phyloP scores from a whole-genome alignment of 2,329 filamentous ascomycete genomes.

The Stromatinia cepivora region DNA sequence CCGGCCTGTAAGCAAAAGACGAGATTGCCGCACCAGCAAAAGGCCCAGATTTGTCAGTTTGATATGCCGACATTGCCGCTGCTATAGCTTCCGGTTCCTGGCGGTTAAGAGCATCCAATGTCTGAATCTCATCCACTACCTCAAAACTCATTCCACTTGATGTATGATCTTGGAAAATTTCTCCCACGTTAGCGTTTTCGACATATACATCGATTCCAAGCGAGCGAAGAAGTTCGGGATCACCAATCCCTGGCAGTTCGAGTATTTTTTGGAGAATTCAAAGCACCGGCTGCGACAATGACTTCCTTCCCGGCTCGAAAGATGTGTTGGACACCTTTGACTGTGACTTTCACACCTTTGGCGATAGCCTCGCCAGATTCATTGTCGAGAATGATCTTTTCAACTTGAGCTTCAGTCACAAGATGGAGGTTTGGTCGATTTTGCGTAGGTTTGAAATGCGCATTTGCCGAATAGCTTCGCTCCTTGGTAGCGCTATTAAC shows the following conservation, averaged over 20 bases:
- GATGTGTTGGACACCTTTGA: slow-evolving; percentile 32
- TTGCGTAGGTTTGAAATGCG: slow-evolving; percentile 7
- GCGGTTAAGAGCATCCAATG: background rate
- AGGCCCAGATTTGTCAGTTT: background rate
- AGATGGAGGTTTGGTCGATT: background rate
- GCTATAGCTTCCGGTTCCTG: slow-evolving; percentile 2
- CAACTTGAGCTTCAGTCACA: background rate
- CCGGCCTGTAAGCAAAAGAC: background rate
- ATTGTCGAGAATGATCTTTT: slow-evolving; percentile 1
- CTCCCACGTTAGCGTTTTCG: slow-evolving; percentile 32
- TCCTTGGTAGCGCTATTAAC: background rate
- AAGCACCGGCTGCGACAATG: slow-evolving; percentile 37
- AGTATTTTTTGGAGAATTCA: slow-evolving; percentile 40
- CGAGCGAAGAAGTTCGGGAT: slow-evolving; percentile 26
- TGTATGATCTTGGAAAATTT: slow-evolving; percentile 26
- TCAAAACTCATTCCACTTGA: slow-evolving; percentile 1
- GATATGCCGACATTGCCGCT: background rate
- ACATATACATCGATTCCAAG: slow-evolving; percentile 29
- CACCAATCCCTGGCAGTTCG: slow-evolving; percentile 41
- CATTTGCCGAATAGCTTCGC: background rate
- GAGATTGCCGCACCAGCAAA: background rate
- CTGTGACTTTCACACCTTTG: slow-evolving; percentile 20
- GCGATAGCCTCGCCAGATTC: background rate
- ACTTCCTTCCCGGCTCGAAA: slow-evolving; percentile 40
- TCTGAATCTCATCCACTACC: background rate